Base-by-base conservation (phyloP, 495 filamentous ascomycete species). In the Aspergillus campestris region DNA sequence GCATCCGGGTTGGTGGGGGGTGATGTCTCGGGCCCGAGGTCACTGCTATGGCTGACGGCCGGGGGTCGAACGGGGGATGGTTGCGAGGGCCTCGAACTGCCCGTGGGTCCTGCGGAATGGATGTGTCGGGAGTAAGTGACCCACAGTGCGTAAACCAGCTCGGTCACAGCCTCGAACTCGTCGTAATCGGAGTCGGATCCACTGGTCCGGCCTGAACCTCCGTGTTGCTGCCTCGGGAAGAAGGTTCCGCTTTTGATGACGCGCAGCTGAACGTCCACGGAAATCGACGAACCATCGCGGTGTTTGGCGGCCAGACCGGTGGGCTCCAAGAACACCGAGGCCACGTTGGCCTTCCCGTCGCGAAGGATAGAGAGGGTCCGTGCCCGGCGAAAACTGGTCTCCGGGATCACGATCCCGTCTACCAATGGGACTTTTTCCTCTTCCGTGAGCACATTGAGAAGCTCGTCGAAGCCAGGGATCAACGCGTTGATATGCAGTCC, bases 351-450 rank as follows among this genome's bases (percentile, higher is more conserved):
- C 34, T 82, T 86, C 13, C 83, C 87, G 52, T 95, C 86, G 39
- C 85, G 79, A 38, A 96, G 68, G 5, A 87, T 82, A 11, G 94
- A 75, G 38, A 94, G 74, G 1, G 86, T 87, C 50, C 87, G 77
- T 10, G 92, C 94, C 42, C 90, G 84, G 32, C 94, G 80, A 62
- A 97, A 97, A 48, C 84, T 92, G 59, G 95, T 87, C 64, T 98
- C 92, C 5, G 92, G 94, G 42, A 98, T 83, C 28, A 98, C 89
- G 43, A 97, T 89, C n/a, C 92, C 94, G 60, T 98, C 94, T 11
- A 83, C 75, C 13, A 96, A 72, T 15, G 74, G 70, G 39, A 95
- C 73, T 34, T 86, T 78, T 51, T 97, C 91, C 56, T 96, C 87
- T 44, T 95, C 86, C 4, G 79, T 86, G 42, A 98, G 71, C 37